phyloP scores from a whole-genome alignment of 2,329 filamentous ascomycete species.

The Pestalotiopsis sp. region DNA sequence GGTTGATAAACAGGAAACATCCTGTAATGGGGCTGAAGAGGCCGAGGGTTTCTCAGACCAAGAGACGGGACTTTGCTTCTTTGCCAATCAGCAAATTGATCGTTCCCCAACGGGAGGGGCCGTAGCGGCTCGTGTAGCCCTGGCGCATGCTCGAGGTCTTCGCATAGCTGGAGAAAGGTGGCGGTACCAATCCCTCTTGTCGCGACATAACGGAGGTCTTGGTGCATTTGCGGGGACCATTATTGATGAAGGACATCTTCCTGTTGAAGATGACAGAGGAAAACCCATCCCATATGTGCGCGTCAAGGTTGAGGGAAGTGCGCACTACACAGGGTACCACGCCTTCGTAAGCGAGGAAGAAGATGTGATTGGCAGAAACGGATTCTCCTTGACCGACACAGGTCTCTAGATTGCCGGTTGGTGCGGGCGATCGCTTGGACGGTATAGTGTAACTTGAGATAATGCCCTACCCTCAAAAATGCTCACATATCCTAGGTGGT shows the following conservation, averaged over 20 bases:
- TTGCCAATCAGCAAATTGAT: slow-evolving; percentile 6
- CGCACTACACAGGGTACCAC: neutral
- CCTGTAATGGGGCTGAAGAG: neutral
- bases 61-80: slow-evolving; percentile 3
- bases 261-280: neutral
- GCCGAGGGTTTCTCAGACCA: neutral
- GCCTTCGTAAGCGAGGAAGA: neutral
- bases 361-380: neutral
- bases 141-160: neutral
- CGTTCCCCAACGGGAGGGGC: neutral
- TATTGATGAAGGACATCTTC: slow-evolving; percentile 36
- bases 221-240: slow-evolving; percentile 20
- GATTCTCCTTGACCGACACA: slow-evolving; percentile 35
- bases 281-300: neutral
- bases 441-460: too few relatives aligned
- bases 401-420: slow-evolving; percentile 35
- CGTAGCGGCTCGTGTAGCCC: slow-evolving; percentile 5
- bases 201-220: neutral
- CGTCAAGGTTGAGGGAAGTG: neutral
- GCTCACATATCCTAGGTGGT: too few relatives aligned
- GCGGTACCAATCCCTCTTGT: neutral
- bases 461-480: too few relatives aligned
- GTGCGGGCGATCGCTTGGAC: too few relatives aligned
- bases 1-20: neutral
- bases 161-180: neutral